phyloP scores from a whole-genome alignment of 2,329 filamentous ascomycete genomes.

The Lasiodiplodia sp. region DNA sequence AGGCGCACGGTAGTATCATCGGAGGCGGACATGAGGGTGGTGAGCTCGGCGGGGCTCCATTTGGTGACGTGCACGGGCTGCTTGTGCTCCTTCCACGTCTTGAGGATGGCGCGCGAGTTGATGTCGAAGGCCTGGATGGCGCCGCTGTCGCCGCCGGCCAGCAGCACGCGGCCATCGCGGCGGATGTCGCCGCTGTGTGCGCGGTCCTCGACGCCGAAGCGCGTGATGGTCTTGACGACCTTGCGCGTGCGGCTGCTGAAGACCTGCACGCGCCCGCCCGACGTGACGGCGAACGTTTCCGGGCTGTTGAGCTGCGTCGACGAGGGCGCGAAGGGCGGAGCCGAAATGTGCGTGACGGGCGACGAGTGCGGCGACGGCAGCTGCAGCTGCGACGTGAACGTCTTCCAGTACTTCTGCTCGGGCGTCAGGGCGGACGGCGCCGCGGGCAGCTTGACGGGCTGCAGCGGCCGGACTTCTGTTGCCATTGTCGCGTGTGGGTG shows the following conservation, averaged over 20 bases:
- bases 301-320: slow-evolving; percentile 47
- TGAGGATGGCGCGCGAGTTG: slow-evolving; percentile 85
- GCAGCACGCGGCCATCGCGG: slow-evolving; percentile 84
- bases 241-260: slow-evolving; percentile 93
- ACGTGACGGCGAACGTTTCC: slow-evolving; percentile 91
- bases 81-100: slow-evolving; percentile 94
- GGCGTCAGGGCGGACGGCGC: slow-evolving; percentile 84
- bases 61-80: slow-evolving; percentile 91
- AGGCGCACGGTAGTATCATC: slow-evolving; percentile 92
- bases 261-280: slow-evolving; percentile 89
- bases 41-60: slow-evolving; percentile 90
- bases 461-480: slow-evolving; percentile 81
- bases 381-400: slow-evolving; percentile 89
- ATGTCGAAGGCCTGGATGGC: slow-evolving; percentile 96
- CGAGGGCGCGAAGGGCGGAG: slow-evolving; percentile 58
- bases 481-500: slow-evolving; percentile 67
- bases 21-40: slow-evolving; percentile 84
- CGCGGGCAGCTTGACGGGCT: slow-evolving; percentile 81
- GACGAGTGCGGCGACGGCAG: slow-evolving; percentile 90
- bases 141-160: slow-evolving; percentile 90
- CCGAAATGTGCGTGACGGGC: slow-evolving; percentile 89
- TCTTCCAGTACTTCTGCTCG: slow-evolving; percentile 95
- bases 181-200: slow-evolving; percentile 90
- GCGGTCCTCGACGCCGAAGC: slow-evolving; percentile 80
- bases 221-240: slow-evolving; percentile 89